Base-by-base conservation (phyloP, 805 yeast species). In the Suhomyces sp. region DNA sequence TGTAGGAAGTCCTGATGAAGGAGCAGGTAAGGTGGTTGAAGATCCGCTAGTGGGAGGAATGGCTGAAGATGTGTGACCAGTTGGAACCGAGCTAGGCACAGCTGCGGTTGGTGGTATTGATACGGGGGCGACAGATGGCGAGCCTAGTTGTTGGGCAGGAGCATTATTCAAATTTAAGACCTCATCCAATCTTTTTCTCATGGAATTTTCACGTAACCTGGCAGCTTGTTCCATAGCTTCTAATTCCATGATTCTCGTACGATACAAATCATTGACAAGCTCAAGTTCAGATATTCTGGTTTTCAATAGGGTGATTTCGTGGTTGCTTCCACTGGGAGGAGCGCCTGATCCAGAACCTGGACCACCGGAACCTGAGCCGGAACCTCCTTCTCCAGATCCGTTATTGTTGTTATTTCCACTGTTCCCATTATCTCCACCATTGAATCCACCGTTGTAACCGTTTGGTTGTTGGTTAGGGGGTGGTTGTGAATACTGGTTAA, bases 261-360 rank as follows among this genome's bases (percentile, higher is more conserved):
- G 77, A 65, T 88, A 86, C 39, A 91, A 65, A 54, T 90, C 97
- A 50, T 88, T 90, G 25, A 91, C 95, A 27, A 90, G 69, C 56
- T 91, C 98, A 42, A 91, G 72, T 56, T 91, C 98, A 9, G 84
- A 77, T 15, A 90, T 86, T 39, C 95, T 71, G 0, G 96, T 86
- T 44, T 78, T 77, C 43, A 90, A 63, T 17, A 60, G 49, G 17
- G 69, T 63, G 10, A 58, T 48, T 44, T 65, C 70, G 42, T 63
- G 63, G 16, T 31, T 35, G 20, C 31, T 39, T 28, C 34, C 42
- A 7, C 9, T 7, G 12, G 18, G 18, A 6, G 18, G 18, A 13
- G 28, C 15, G 6, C 28, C 28, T 8, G 28, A 12, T n/a, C 28
- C 28, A 9, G 28, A 14, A 4, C 28, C 28, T 4, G 33, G 17